Percentiles rank a stretch among this genome's conserved stretches.
Evolutionary conservation across 305 asterid genomes (phyloP).

Genomic region (Solanum chacoense): DNA sequence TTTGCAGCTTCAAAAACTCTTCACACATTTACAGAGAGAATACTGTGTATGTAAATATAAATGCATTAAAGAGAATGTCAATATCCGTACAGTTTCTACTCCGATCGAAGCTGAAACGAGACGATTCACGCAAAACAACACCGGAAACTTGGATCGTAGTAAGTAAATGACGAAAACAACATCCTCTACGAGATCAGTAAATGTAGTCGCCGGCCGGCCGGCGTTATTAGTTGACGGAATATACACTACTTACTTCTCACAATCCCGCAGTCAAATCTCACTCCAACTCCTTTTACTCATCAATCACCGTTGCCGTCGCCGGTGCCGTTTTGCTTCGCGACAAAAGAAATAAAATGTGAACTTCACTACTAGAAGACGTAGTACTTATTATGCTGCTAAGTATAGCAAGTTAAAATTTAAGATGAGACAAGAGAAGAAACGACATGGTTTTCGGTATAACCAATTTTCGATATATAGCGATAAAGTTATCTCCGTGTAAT

Average conservation of each 20-base stretch:
- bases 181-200: neutral
- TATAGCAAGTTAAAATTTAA: neutral
- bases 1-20: neutral
- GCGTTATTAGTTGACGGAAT: neutral
- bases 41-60: neutral
- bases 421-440: neutral
- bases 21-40: neutral
- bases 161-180: neutral
- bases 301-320: neutral
- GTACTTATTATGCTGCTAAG: neutral
- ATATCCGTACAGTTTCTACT: neutral
- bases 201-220: neutral
- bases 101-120: neutral
- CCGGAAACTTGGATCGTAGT: neutral
- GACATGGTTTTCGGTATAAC: neutral
- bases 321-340: neutral
- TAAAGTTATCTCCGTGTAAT: neutral
- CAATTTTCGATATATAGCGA: neutral
- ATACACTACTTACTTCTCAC: neutral
- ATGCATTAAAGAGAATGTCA: neutral
- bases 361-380: neutral
- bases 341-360: neutral
- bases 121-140: neutral
- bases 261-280: neutral
- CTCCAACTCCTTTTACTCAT: neutral